Percentiles rank a stretch among this genome's conserved stretches.
Evolutionary conservation across 1,284 basidiomycete genomes (phyloP).

Genomic region (Ceratobasidium papillatum): DNA sequence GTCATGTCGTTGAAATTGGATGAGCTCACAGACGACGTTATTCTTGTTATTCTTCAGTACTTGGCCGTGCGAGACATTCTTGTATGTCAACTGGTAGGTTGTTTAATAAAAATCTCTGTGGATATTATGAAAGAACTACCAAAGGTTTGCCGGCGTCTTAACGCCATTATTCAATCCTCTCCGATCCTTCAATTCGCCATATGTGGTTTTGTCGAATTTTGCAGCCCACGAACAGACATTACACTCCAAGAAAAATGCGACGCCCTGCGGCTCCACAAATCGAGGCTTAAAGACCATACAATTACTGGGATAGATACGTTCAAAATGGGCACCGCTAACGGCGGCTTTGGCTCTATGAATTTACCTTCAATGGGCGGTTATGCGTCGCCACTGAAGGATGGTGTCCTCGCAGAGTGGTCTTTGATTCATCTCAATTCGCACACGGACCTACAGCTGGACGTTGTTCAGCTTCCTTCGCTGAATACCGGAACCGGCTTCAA

Average conservation of each 20-base stretch:
- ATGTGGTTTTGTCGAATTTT: neutral
- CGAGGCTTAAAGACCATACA: neutral
- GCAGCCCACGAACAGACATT: neutral
- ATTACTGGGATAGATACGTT: neutral
- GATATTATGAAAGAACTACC: neutral
- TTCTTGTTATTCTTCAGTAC: neutral
- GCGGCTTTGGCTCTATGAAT: neutral
- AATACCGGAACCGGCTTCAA: neutral
- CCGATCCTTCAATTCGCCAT: neutral
- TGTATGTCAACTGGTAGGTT: neutral
- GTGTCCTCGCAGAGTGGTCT: neutral
- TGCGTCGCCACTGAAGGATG: neutral
- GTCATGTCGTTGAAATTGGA: neutral
- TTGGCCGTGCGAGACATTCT: neutral
- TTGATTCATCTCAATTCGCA: neutral
- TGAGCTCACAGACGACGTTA: neutral
- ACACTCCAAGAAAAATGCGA: neutral
- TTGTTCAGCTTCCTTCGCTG: neutral
- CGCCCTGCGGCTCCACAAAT: neutral
- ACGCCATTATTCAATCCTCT: neutral
- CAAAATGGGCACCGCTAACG: neutral
- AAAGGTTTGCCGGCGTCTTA: neutral
- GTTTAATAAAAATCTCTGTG: neutral
- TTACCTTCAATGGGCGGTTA: neutral
- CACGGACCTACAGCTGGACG: neutral